These are phyloP conservation scores for Huiozyma sinensis DNA, from an alignment of 805 yeast species.

Conservation along the genomic window DNA sequence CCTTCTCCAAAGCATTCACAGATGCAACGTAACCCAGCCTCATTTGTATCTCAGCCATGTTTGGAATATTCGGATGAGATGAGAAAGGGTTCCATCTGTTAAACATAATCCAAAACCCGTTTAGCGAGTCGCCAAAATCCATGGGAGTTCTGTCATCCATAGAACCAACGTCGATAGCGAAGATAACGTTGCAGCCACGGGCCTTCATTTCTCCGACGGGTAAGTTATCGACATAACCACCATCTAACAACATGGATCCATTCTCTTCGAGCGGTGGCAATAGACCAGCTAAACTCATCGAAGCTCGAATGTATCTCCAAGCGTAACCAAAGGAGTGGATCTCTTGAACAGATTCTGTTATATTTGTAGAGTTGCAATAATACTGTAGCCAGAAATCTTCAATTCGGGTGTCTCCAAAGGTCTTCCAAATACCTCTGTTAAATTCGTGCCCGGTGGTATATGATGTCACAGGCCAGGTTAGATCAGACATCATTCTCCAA, in stretches of 20 bases:
- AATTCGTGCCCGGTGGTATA: slow-evolving; percentile 96
- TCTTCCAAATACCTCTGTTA: slow-evolving; percentile 95
- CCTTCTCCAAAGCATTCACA: slow-evolving; percentile 83
- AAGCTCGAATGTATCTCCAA: slow-evolving; percentile 91
- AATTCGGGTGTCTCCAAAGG: slow-evolving; percentile 82
- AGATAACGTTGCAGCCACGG: slow-evolving; percentile 73
- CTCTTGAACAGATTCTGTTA: slow-evolving; percentile 92
- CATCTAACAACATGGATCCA: slow-evolving; percentile 90
- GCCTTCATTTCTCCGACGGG: slow-evolving; percentile 89
- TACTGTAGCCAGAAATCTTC: slow-evolving; percentile 93
- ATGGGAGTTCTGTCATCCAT: slow-evolving; percentile 84
- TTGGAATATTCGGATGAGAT: slow-evolving; percentile 77
- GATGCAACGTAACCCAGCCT: slow-evolving; percentile 90
- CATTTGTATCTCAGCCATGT: slow-evolving; percentile 89
- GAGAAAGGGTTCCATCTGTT: slow-evolving; percentile 89
- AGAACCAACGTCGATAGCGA: slow-evolving; percentile 95
- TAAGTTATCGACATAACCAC: slow-evolving; percentile 89
- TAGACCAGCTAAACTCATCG: slow-evolving; percentile 92
- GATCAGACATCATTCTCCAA: slow-evolving; percentile 77
- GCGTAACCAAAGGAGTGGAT: slow-evolving; percentile 86
- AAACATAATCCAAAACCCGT: slow-evolving; percentile 83
- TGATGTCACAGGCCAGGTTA: slow-evolving; percentile 89
- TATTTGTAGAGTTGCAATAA: slow-evolving; percentile 86
- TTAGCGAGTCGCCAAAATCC: slow-evolving; percentile 84
- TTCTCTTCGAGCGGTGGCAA: slow-evolving; percentile 76